Conservation (phyloP, 2,329 filamentous ascomycete genomes). For the Capronia epimyces region DNA sequence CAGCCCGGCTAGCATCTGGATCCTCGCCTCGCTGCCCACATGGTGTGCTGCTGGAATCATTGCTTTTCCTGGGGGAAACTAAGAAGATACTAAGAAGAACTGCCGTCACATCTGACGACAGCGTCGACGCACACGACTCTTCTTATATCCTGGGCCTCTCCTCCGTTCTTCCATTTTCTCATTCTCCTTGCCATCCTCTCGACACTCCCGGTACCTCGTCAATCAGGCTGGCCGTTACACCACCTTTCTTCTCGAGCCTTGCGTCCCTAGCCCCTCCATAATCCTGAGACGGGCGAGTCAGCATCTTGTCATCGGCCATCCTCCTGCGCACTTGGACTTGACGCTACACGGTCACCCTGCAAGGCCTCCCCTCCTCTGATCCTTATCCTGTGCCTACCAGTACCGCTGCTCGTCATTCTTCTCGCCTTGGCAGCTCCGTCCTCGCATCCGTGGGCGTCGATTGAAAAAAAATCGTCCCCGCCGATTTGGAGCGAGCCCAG, state of each 20-base stretch:
- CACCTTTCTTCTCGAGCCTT: background rate
- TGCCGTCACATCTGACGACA: too few species aligned
- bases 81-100: background rate
- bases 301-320: too few species aligned
- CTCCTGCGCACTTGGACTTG: too few species aligned
- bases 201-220: background rate
- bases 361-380: too few species aligned
- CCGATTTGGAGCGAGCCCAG: background rate
- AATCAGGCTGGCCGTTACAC: background rate
- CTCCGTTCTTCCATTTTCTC: background rate
- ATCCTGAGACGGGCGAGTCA: too few species aligned
- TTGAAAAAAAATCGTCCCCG: too few species aligned
- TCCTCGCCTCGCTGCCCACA: background rate
- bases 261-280: too few species aligned
- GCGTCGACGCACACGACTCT: background rate
- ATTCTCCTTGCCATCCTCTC: background rate
- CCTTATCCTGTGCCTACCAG: background rate
- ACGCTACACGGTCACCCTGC: background rate
- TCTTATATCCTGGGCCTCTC: too few species aligned
- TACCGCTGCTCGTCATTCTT: background rate
- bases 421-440: slow-evolving; percentile 11
- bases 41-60: background rate
- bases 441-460: background rate
- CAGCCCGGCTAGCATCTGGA: background rate
- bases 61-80: background rate